These are phyloP conservation scores for Ascochyta rabiei DNA, from an alignment of 2,329 filamentous ascomycete species.

Conservation along the genomic window DNA sequence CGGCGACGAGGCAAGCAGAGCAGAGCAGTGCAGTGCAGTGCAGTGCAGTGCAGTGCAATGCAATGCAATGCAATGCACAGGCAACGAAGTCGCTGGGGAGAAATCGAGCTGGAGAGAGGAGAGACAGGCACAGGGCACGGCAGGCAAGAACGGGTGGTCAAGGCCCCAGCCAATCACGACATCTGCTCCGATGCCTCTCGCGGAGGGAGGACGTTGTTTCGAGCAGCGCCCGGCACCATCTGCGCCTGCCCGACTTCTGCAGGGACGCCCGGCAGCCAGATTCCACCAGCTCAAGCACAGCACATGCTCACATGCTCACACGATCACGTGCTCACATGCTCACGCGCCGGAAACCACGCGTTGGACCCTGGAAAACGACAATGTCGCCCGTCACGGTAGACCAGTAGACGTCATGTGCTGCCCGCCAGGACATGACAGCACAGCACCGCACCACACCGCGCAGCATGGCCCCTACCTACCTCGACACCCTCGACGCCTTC, in stretches of 20 bases:
- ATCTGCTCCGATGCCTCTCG: conserved; percentile 2
- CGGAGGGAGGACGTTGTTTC: background rate
- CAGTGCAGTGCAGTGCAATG: too few relatives aligned
- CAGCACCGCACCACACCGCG: too few relatives aligned
- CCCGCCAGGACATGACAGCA: too few relatives aligned
- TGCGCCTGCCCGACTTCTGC: background rate
- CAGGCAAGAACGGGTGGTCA: background rate
- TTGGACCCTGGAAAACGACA: too few relatives aligned
- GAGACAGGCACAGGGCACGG: background rate
- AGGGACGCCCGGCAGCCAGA: background rate
- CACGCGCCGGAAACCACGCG: background rate
- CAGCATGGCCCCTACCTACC: conserved; percentile 40
- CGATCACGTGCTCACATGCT: conserved; percentile 6
- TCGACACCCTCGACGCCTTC: conserved; percentile 69
- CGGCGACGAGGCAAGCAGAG: background rate
- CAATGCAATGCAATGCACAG: too few relatives aligned
- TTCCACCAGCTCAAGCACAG: background rate
- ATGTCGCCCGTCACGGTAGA: too few relatives aligned
- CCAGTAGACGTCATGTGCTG: too few relatives aligned
- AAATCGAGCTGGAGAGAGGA: background rate
- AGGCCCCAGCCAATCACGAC: conserved; percentile 10
- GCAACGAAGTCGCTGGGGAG: background rate
- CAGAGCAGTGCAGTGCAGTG: conserved; percentile 1
- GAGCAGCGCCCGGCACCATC: conserved; percentile 2
- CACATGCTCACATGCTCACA: conserved; percentile 3